phyloP scores from a whole-genome alignment of 805 yeast species.

The Candida koratica region DNA sequence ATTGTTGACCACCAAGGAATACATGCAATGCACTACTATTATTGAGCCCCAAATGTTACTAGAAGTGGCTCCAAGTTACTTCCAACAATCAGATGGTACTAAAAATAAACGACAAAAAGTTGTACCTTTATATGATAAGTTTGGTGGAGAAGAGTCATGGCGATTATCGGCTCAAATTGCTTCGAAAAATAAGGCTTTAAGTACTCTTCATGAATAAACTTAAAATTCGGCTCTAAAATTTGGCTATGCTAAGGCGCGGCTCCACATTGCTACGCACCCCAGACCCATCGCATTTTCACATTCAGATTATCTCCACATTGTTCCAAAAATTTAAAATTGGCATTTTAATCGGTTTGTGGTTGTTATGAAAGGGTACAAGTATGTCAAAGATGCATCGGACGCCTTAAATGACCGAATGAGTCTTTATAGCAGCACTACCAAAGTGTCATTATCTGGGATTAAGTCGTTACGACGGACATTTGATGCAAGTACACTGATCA shows the following conservation, averaged over 20 bases:
- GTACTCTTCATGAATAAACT: conserved; percentile 1
- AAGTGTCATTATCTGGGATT: conserved; percentile 24
- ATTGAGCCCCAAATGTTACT: conserved; percentile 80
- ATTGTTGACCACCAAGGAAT: conserved; percentile 80
- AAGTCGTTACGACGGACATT: conserved; percentile 25
- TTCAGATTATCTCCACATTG: conserved; percentile 7
- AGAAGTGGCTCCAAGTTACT: conserved; percentile 68
- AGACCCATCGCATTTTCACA: conserved; percentile 6
- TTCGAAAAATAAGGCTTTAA: conserved; percentile 18
- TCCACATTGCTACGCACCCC: too few species aligned
- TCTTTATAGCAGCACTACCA: conserved; percentile 26
- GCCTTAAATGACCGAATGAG: conserved; percentile 30
- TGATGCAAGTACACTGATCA: conserved; percentile 18
- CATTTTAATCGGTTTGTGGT: too few species aligned
- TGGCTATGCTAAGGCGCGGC: too few species aligned
- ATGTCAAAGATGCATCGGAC: conserved; percentile 23
- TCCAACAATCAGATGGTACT: conserved; percentile 54
- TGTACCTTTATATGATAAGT: conserved; percentile 64
- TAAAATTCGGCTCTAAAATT: too few species aligned
- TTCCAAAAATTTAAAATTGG: too few species aligned
- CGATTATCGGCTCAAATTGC: conserved; percentile 50
- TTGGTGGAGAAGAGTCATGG: conserved; percentile 69
- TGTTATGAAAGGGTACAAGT: conserved; percentile 14
- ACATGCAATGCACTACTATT: conserved; percentile 84
- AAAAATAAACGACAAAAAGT: conserved; percentile 60